Percentiles rank a stretch among this genome's conserved stretches.
Conservation (phyloP, 768 basidiomycete genomes). For the Lactarius indigo region DNA sequence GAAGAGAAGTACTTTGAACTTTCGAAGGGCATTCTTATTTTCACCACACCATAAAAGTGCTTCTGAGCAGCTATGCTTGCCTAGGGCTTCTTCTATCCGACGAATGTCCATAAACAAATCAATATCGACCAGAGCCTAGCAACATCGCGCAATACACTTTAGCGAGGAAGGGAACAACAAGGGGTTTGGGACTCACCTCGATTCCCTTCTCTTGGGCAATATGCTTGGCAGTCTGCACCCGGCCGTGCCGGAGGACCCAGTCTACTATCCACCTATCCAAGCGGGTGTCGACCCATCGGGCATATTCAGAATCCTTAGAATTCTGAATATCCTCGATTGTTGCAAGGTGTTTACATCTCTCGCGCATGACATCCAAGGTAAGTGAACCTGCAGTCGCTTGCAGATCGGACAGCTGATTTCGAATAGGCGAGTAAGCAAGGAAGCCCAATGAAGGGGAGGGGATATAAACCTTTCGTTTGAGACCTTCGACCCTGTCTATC, state of each 20-base stretch:
- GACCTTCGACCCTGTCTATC: conserved; percentile 68
- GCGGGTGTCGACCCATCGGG: conserved; percentile 74
- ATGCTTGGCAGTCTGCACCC: conserved; percentile 68
- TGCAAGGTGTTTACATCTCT: conserved; percentile 70
- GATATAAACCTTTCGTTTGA: conserved; percentile 80
- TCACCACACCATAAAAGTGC: conserved; percentile 96
- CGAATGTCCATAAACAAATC: conserved; percentile 88
- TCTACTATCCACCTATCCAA: conserved; percentile 91
- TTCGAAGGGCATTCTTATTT: conserved; percentile 88
- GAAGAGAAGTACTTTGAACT: conserved; percentile 63
- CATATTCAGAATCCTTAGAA: conserved; percentile 54
- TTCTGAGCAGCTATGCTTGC: conserved; percentile 74
- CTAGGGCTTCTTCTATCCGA: conserved; percentile 79
- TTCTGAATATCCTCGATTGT: conserved; percentile 54
- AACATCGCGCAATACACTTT: conserved; percentile 20
- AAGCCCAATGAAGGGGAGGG: background rate
- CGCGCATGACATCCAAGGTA: conserved; percentile 69
- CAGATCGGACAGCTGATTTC: conserved; percentile 47
- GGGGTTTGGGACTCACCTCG: conserved; percentile 50
- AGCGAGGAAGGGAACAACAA: background rate
- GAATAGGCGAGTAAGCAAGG: conserved; percentile 9
- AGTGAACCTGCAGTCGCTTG: conserved; percentile 45
- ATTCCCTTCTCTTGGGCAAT: conserved; percentile 76
- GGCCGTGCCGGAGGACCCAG: conserved; percentile 81
- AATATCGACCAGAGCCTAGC: conserved; percentile 81